A percentile compares a stretch with the other conserved stretches of the same genome.
phyloP scores from a whole-genome alignment of 345 rosid genomes.

The Salix arbutifolia region DNA sequence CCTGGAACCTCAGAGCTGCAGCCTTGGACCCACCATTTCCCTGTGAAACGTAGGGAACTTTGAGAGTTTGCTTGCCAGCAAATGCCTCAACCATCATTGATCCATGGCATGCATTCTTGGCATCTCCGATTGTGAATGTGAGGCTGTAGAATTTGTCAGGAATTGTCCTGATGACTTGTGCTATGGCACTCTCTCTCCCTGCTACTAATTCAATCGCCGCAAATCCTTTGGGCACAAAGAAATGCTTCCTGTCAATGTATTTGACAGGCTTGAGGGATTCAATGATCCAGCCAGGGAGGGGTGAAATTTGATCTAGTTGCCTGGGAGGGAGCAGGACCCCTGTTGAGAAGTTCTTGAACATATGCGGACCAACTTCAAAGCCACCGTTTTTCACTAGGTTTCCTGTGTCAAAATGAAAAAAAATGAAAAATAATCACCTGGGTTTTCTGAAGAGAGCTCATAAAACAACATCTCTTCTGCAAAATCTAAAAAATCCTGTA shows the following conservation, averaged over 20 bases:
- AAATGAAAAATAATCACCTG: neutral
- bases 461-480: neutral
- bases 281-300: slow-evolving; percentile 82
- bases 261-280: slow-evolving; percentile 83
- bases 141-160: slow-evolving; percentile 46
- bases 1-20: slow-evolving; percentile 46
- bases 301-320: slow-evolving; percentile 49
- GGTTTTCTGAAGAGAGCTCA: neutral
- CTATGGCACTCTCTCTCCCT: slow-evolving; percentile 80
- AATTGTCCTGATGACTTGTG: slow-evolving; percentile 64
- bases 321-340: slow-evolving; percentile 71
- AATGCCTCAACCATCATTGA: slow-evolving; percentile 83
- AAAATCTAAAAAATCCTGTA: neutral
- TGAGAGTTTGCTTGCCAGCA: slow-evolving; percentile 42
- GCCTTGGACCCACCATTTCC: slow-evolving; percentile 52
- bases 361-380: slow-evolving; percentile 72
- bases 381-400: slow-evolving; percentile 76
- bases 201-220: slow-evolving; percentile 64
- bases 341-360: slow-evolving; percentile 75
- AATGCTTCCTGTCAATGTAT: slow-evolving; percentile 63
- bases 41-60: slow-evolving; percentile 38
- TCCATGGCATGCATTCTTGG: slow-evolving; percentile 72
- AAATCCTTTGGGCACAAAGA: slow-evolving; percentile 55
- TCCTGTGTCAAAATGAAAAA: slow-evolving; percentile 25
- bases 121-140: slow-evolving; percentile 59